A percentile compares a stretch with the other conserved stretches of the same genome.
Evolutionary conservation across 108 stramenopile species (phyloP).

Genomic region (Chaetoceros muelleri): DNA sequence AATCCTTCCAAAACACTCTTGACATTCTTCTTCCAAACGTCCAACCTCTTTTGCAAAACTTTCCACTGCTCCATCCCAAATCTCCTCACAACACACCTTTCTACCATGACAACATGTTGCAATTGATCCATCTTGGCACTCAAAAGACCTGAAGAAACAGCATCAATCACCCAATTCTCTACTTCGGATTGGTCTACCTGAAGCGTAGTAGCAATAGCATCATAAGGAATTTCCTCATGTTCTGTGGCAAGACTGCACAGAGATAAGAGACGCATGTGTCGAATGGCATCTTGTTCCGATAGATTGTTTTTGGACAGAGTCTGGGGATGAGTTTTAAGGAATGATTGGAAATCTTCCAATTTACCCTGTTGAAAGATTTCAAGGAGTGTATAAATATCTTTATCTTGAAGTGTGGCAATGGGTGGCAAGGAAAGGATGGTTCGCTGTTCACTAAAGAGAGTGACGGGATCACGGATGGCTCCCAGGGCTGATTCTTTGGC

Average conservation of each 20-base stretch:
- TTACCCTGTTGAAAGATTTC: conserved; percentile 74
- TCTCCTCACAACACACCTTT: conserved; percentile 64
- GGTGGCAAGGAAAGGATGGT: conserved; percentile 53
- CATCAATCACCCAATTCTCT: conserved; percentile 79
- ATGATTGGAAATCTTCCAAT: conserved; percentile 60
- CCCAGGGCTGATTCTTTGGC: conserved; percentile 67
- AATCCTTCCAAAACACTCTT: conserved; percentile 37
- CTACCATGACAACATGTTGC: conserved; percentile 64
- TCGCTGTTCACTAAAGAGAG: conserved; percentile 61
- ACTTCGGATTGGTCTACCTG: conserved; percentile 55
- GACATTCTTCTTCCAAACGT: conserved; percentile 50
- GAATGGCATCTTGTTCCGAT: conserved; percentile 38
- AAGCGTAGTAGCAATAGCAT: conserved; percentile 54
- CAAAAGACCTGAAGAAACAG: conserved; percentile 64
- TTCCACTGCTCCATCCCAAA: conserved; percentile 81
- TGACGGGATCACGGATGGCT: conserved; percentile 69
- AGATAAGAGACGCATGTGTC: conserved; percentile 74
- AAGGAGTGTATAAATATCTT: conserved; percentile 42
- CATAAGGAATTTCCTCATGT: conserved; percentile 70
- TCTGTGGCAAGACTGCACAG: conserved; percentile 56
- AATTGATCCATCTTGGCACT: conserved; percentile 86
- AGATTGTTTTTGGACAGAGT: conserved; percentile 27
- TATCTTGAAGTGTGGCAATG: conserved; percentile 40
- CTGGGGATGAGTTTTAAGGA: conserved; percentile 11
- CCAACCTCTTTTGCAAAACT: conserved; percentile 49